Conservation (phyloP, 768 basidiomycete species). For the Pisolithus tinctorius region DNA sequence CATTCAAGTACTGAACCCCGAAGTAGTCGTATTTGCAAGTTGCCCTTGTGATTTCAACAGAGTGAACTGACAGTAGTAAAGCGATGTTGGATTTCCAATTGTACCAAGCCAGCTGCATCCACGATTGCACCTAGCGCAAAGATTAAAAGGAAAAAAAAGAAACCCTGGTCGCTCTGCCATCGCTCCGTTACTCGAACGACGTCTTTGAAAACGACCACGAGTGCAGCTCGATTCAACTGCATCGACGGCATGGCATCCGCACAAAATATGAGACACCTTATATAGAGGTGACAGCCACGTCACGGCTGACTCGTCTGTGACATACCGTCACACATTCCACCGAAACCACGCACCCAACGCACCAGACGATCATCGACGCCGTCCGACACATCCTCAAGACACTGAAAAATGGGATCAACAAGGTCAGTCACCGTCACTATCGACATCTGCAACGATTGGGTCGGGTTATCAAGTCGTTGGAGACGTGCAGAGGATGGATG, state of each 20-base stretch:
- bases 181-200: constrained; percentile 58
- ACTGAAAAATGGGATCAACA: constrained; percentile 67
- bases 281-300: constrained; percentile 14
- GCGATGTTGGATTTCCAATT: too few species aligned
- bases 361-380: constrained; percentile 21
- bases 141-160: constrained; percentile 16
- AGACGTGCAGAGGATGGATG: constrained; percentile 12
- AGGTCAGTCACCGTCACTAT: constrained; percentile 45
- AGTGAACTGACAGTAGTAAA: too few species aligned
- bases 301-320: constrained; percentile 20
- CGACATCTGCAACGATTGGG: background rate
- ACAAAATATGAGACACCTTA: background rate
- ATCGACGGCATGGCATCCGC: constrained; percentile 29
- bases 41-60: too few species aligned
- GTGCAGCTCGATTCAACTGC: constrained; percentile 41
- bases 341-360: background rate
- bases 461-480: background rate
- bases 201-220: constrained; percentile 31
- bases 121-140: constrained; percentile 2
- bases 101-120: too few species aligned
- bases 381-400: constrained; percentile 25
- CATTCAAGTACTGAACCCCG: too few species aligned
- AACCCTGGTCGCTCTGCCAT: constrained; percentile 37
- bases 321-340: constrained; percentile 18
- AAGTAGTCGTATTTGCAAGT: too few species aligned